Evolutionary conservation across 1,284 basidiomycete genomes (phyloP), one percentile per base, ranked within the genome.

Genomic region (Mrakiaceae sp.): DNA sequence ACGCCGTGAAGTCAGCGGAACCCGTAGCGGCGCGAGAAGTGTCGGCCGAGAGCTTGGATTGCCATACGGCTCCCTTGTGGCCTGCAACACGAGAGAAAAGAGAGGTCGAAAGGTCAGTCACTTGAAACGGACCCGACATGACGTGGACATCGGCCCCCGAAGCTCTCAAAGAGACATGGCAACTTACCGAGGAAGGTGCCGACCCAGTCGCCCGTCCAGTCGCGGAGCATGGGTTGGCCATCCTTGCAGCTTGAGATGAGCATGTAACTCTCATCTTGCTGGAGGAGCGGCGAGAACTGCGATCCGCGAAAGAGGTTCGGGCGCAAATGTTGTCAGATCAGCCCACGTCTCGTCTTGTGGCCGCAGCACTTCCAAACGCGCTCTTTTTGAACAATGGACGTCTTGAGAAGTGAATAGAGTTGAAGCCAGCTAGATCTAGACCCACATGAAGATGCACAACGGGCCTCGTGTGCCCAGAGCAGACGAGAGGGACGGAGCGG

Each of bases 51-150:
- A 98, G 84, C 77, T 97, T 96, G 62, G 90, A 89, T 67, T 87
- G 87, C 95, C 96, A 99, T 5, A 98, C 96, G 5, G 96, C 96
- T 67, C 95, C 95, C 76, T 98, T 99, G 80, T 99, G 95, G 3
- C 94, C 80, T 77, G 70, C 42, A 11, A 1, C 7, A 11, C 52
- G 43, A 52, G 49, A 27, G 44, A 50, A 49, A 42, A 3, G 6
- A 5, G 16, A 9, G 14, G 47, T 6, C 46, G 46, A 14, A 40
- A n/a, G 44, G 40, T 16, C 39, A 54, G n/a, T 27, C 39, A 10
- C 42, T 39, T 40, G 16, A 14, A 39, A n/a, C 7, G 48, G 10
- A n/a, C 40, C 55, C 9, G 16, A 54, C 12, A 5, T 55, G 52
- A 48, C n/a, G 11, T 6, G 40, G 54, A 48, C 40, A n/a, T 9